Evolutionary conservation across 306 rosid genomes (phyloP).

Genomic region (Gynostemma pentaphyllum): DNA sequence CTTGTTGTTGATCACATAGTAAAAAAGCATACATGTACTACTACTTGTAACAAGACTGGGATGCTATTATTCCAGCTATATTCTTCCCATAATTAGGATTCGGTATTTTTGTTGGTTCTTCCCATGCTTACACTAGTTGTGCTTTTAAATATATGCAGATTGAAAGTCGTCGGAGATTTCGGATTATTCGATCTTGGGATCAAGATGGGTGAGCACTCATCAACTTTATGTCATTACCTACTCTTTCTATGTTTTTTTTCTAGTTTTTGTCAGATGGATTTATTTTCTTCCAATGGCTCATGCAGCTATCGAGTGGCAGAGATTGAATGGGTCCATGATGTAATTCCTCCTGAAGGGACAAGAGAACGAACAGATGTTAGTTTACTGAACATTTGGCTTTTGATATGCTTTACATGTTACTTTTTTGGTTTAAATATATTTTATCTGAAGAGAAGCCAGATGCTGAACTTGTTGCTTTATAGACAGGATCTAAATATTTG

Average conservation of each 20-base stretch:
- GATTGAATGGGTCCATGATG: conserved; percentile 79
- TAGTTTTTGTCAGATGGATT: conserved; percentile 5
- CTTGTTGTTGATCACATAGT: not conserved
- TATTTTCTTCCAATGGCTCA: conserved; percentile 18
- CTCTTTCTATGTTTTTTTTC: conserved; percentile 1
- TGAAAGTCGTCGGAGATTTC: conserved; percentile 82
- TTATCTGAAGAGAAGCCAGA: not conserved
- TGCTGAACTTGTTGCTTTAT: not conserved
- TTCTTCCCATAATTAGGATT: no score
- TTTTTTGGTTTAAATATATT: not conserved
- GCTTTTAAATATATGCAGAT: conserved; percentile 37
- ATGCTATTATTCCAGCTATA: not conserved
- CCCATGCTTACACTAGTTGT: not conserved
- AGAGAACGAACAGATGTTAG: conserved; percentile 60
- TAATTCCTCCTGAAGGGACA: conserved; percentile 54
- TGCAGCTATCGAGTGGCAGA: conserved; percentile 91
- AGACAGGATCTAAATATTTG: not conserved
- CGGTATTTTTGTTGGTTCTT: not conserved
- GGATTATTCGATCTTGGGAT: conserved; percentile 59
- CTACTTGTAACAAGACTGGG: not conserved
- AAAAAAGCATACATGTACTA: not conserved
- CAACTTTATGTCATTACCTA: conserved; percentile 6
- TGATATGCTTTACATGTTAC: conserved; percentile 3
- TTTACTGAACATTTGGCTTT: conserved; percentile 18
- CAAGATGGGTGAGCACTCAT: conserved; percentile 73